Evolutionary conservation across 1,284 basidiomycete genomes (phyloP).

Genomic region (Xerocomus nothofagi): DNA sequence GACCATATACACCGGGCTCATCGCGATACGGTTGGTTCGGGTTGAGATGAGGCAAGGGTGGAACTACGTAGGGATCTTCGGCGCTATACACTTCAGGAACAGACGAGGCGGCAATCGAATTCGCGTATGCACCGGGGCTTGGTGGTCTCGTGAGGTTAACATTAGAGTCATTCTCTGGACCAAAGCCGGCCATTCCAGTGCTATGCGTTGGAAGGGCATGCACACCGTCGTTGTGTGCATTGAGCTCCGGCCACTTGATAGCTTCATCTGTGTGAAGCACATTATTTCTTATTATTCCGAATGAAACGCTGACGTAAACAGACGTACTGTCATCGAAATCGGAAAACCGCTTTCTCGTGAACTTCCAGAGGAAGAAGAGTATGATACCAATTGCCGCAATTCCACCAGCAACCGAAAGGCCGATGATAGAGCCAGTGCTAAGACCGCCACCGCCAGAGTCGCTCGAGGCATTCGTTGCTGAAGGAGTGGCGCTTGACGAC

Average conservation of each 20-base stretch:
- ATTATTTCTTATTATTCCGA: conserved; percentile 6
- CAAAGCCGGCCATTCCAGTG: conserved; percentile 65
- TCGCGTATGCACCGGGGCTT: conserved; percentile 41
- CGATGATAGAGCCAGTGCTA: conserved; percentile 69
- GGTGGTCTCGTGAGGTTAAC: conserved; percentile 54
- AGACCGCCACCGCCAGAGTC: conserved; percentile 33
- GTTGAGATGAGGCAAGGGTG: conserved; percentile 79
- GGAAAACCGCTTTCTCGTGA: conserved; percentile 69
- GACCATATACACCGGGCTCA: conserved; percentile 50
- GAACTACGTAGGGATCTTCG: conserved; percentile 75
- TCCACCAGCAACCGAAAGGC: conserved; percentile 75
- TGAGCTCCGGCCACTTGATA: conserved; percentile 86
- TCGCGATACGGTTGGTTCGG: conserved; percentile 74
- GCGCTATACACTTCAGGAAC: conserved; percentile 48
- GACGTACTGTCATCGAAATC: conserved; percentile 77
- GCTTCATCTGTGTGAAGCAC: conserved; percentile 59
- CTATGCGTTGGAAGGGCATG: conserved; percentile 64
- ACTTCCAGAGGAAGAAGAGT: conserved; percentile 79
- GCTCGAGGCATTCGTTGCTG: conserved; percentile 15
- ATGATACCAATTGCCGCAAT: conserved; percentile 66
- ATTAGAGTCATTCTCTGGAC: conserved; percentile 56
- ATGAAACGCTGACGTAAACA: conserved; percentile 18
- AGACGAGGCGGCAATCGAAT: conserved; percentile 47
- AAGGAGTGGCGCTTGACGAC: conserved; percentile 12
- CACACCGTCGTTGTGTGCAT: conserved; percentile 57